Percentiles rank a stretch among this genome's conserved stretches.
Evolutionary conservation across 2,329 filamentous ascomycete species (phyloP).

Genomic region (Colletotrichum caudatum): DNA sequence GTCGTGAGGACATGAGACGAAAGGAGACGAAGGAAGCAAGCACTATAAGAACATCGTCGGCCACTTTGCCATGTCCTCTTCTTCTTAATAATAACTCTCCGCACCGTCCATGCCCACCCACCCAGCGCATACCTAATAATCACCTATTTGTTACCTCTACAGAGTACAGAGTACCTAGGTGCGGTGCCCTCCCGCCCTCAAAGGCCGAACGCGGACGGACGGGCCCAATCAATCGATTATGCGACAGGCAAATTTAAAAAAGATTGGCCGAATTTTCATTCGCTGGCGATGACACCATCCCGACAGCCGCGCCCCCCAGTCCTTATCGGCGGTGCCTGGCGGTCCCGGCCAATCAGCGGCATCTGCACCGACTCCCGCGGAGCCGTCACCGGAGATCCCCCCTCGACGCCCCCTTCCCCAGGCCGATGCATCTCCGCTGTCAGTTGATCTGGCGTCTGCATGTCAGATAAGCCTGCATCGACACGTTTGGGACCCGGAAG

Average conservation of each 20-base stretch:
- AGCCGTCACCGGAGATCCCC: conserved; percentile 40
- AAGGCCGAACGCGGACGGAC: conserved; percentile 24
- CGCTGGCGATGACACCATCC: conserved; percentile 41
- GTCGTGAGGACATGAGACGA: background rate
- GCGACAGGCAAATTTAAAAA: conserved; percentile 25
- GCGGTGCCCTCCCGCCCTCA: conserved; percentile 9
- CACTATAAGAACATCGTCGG: background rate
- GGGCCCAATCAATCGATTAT: conserved; percentile 39
- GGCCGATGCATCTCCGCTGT: conserved; percentile 29
- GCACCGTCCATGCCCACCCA: background rate
- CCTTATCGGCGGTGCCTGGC: conserved; percentile 28
- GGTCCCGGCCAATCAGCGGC: conserved; percentile 41
- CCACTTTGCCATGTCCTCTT: background rate
- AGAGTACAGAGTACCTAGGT: no score
- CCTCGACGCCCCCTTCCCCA: background rate
- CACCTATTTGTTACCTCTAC: background rate
- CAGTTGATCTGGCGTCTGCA: background rate
- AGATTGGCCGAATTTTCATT: conserved; percentile 39
- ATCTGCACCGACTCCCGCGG: conserved; percentile 39
- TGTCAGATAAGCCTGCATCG: conserved; percentile 5
- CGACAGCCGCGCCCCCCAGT: conserved; percentile 33
- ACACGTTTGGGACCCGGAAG: background rate
- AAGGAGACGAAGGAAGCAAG: no score
- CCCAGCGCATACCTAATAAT: background rate
- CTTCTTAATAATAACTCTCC: background rate